These are phyloP conservation scores for Aspergillus sp. DNA, from an alignment of 2,329 filamentous ascomycete species.

Conservation along the genomic window DNA sequence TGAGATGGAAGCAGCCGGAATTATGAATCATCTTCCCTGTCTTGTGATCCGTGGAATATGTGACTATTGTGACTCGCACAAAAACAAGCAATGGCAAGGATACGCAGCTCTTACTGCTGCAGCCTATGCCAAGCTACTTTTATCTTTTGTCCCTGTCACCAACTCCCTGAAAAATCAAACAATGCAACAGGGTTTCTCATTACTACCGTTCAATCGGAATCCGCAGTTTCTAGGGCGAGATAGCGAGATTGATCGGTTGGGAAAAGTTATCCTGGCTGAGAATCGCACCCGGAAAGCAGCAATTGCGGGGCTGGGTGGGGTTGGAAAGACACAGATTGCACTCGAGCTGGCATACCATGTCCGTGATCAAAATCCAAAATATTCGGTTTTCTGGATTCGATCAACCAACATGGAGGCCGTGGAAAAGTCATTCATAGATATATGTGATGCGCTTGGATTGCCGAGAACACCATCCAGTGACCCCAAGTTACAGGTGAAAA, in stretches of 20 bases:
- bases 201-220: background rate
- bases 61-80: conserved; percentile 15
- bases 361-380: conserved; percentile 7
- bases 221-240: background rate
- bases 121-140: conserved; percentile 7
- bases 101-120: conserved; percentile 15
- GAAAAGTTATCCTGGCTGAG: background rate
- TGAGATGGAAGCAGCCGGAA: conserved; percentile 9
- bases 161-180: background rate
- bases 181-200: background rate
- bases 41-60: conserved; percentile 11
- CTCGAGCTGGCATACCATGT: conserved; percentile 18
- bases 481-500: background rate
- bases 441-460: conserved; percentile 3
- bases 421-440: background rate
- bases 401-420: conserved; percentile 13
- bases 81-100: conserved; percentile 12
- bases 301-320: conserved; percentile 8
- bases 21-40: conserved; percentile 7
- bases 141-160: conserved; percentile 1
- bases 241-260: background rate
- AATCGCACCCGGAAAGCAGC: background rate
- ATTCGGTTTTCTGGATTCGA: conserved; percentile 22
- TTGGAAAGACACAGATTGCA: conserved; percentile 20
- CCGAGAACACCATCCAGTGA: background rate